Percentiles rank a stretch among this genome's conserved stretches.
Evolutionary conservation across 106 monocot genomes (phyloP).

Genomic region (Acorus calamus): DNA sequence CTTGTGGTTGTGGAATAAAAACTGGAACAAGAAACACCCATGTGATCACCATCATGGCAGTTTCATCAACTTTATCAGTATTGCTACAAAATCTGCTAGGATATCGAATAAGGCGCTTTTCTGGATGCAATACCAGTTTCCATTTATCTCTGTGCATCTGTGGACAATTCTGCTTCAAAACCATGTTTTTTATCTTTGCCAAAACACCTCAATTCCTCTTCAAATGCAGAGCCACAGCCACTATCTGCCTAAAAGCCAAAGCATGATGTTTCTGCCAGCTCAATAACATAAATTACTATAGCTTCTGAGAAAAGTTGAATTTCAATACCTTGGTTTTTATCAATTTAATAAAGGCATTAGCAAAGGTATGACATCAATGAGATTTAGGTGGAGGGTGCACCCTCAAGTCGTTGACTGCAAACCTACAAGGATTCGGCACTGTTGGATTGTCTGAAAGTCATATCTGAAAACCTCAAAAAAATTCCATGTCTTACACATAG

Average conservation of each 20-base stretch:
- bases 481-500: too few species aligned
- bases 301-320: background rate
- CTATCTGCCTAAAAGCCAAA: constrained; percentile 9
- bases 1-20: background rate
- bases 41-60: constrained; percentile 2
- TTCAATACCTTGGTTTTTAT: too few species aligned
- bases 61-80: constrained; percentile 2
- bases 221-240: too few species aligned
- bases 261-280: constrained; percentile 2
- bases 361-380: background rate
- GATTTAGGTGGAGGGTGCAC: too few species aligned
- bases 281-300: background rate
- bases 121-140: constrained; percentile 1
- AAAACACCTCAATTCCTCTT: constrained; percentile 1
- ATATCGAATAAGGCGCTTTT: constrained; percentile 5
- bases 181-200: background rate
- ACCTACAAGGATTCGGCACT: background rate
- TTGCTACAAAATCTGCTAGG: background rate
- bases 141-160: background rate
- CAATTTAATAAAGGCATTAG: background rate
- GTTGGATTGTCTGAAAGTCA: too few species aligned
- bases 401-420: constrained; percentile 1
- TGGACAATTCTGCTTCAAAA: background rate
- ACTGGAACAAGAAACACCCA: background rate
- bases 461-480: too few species aligned